Evolutionary conservation across 1,284 basidiomycete genomes (phyloP).

Genomic region (Boletus sp.): DNA sequence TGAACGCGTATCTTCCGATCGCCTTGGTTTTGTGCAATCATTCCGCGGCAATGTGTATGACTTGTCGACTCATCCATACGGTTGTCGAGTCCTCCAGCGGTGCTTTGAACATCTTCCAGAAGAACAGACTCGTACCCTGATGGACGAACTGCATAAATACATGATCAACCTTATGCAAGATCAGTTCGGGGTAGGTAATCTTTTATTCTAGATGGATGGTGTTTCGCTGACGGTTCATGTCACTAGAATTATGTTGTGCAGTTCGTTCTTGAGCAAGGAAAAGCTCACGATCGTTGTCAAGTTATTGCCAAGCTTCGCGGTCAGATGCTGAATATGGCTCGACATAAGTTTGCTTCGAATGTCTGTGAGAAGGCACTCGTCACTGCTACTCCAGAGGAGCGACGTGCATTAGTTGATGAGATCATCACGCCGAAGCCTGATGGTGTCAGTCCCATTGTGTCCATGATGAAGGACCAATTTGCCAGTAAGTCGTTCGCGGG

Average conservation of each 20-base stretch:
- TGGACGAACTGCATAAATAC: conserved; percentile 83
- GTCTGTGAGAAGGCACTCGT: conserved; percentile 92
- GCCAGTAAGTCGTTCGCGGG: conserved; percentile 59
- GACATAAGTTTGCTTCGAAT: conserved; percentile 96
- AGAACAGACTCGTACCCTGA: conserved; percentile 63
- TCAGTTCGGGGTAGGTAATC: conserved; percentile 73
- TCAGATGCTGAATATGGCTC: conserved; percentile 74
- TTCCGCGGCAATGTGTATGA: conserved; percentile 85
- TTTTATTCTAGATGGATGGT: background rate
- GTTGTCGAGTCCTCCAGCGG: conserved; percentile 92
- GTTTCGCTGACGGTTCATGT: conserved; percentile 5
- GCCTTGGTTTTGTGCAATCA: conserved; percentile 71
- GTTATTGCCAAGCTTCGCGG: conserved; percentile 76
- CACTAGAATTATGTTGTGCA: conserved; percentile 91
- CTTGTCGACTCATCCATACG: conserved; percentile 88
- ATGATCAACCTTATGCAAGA: conserved; percentile 76
- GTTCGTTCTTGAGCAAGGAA: conserved; percentile 84
- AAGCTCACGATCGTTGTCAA: conserved; percentile 61
- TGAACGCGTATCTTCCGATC: conserved; percentile 72
- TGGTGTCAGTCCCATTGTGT: conserved; percentile 58
- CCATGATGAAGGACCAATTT: conserved; percentile 90
- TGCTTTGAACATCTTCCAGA: conserved; percentile 84
- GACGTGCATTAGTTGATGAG: conserved; percentile 74
- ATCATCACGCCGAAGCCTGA: conserved; percentile 67
- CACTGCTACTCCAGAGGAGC: conserved; percentile 59